phyloP scores from a whole-genome alignment of 2,329 filamentous ascomycete genomes.

The Cladophialophora immunda region DNA sequence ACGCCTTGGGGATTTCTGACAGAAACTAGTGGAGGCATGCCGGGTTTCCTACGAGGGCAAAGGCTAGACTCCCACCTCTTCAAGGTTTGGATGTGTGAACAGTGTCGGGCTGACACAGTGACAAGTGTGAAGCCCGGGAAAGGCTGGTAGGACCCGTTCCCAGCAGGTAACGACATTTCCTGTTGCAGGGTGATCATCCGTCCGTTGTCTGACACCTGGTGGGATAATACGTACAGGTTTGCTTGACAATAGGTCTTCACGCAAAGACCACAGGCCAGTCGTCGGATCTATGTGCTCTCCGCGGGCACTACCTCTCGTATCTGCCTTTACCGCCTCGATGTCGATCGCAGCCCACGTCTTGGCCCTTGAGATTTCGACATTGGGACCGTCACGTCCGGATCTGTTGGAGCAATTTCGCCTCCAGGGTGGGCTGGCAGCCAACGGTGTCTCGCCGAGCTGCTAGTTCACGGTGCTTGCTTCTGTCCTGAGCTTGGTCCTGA shows the following conservation, averaged over 20 bases:
- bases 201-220: background rate
- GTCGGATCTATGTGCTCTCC: background rate
- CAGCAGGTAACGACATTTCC: conserved; percentile 1
- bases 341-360: background rate
- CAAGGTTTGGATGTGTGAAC: background rate
- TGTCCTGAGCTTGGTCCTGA: background rate
- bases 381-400: background rate
- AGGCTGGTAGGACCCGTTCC: background rate
- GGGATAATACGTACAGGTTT: background rate
- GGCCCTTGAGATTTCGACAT: background rate
- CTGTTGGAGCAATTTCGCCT: conserved; percentile 1
- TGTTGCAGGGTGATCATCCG: background rate
- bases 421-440: background rate
- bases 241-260: background rate
- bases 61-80: background rate
- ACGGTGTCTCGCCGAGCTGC: background rate
- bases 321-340: background rate
- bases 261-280: background rate
- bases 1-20: background rate
- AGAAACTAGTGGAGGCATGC: background rate
- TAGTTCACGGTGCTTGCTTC: background rate
- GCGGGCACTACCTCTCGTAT: background rate
- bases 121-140: background rate
- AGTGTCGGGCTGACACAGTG: background rate
- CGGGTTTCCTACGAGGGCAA: background rate